Percentiles rank a stretch among this genome's conserved stretches.
These are phyloP conservation scores for Microsporum audouinii DNA, from an alignment of 2,329 filamentous ascomycete species.

Conservation along the genomic window DNA sequence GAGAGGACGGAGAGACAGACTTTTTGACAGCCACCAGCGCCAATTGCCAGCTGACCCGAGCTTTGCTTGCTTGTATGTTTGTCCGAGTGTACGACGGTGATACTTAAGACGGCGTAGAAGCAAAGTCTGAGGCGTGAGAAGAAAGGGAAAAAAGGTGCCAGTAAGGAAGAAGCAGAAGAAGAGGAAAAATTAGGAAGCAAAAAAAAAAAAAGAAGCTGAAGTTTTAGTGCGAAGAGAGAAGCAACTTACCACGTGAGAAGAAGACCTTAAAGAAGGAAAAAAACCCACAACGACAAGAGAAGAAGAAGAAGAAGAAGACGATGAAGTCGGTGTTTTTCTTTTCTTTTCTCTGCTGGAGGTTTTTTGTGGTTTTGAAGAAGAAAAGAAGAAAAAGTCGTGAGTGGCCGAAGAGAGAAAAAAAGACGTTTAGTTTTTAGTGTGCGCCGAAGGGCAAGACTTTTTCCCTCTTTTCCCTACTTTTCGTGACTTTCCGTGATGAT, in stretches of 20 bases:
- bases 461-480: too few relatives aligned
- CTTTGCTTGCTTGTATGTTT: background rate
- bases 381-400: background rate
- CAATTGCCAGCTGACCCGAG: background rate
- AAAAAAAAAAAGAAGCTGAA: background rate
- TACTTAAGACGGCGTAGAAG: background rate
- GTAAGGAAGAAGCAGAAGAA: background rate
- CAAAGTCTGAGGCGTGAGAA: background rate
- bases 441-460: background rate
- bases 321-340: background rate
- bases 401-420: background rate
- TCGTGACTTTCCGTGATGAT: background rate
- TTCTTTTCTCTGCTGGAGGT: too few relatives aligned
- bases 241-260: background rate
- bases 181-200: background rate
- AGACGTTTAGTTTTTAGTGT: background rate
- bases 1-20: background rate
- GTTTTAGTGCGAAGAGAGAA: background rate
- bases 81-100: background rate
- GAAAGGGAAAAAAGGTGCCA: background rate
- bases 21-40: background rate
- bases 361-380: background rate
- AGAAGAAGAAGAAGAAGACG: constrained; percentile 6
- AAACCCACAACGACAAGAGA: constrained; percentile 4
- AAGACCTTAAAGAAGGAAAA: background rate